These are phyloP conservation scores for Xylaria multiplex DNA, from an alignment of 2,329 filamentous ascomycete species.

Conservation along the genomic window DNA sequence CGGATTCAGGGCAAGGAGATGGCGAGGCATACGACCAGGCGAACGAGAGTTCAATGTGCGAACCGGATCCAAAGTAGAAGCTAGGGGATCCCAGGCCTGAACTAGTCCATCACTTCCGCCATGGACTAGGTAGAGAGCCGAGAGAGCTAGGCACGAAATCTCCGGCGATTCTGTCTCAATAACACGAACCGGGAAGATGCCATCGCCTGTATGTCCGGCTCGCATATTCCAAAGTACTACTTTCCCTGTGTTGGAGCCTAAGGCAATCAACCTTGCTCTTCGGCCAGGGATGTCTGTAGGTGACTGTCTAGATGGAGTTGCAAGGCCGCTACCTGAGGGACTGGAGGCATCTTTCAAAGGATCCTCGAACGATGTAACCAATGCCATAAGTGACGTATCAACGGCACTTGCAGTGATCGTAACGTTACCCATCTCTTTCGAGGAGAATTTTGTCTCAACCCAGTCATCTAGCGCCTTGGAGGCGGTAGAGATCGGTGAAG, in stretches of 20 bases:
- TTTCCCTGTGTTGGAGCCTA: constrained; percentile 82
- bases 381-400: constrained; percentile 78
- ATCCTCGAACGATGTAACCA: constrained; percentile 80
- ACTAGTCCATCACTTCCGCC: constrained; percentile 95
- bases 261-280: constrained; percentile 80
- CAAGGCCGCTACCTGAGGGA: constrained; percentile 59
- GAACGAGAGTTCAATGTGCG: constrained; percentile 88
- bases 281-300: constrained; percentile 80
- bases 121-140: constrained; percentile 88
- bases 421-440: constrained; percentile 67
- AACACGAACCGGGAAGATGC: constrained; percentile 76
- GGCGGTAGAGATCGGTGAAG: constrained; percentile 33
- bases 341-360: constrained; percentile 69
- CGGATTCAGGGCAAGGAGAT: constrained; percentile 65
- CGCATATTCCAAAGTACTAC: constrained; percentile 88
- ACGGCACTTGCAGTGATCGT: constrained; percentile 76
- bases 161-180: constrained; percentile 92
- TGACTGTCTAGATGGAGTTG: constrained; percentile 55
- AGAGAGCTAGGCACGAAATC: constrained; percentile 83
- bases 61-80: constrained; percentile 79
- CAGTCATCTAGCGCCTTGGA: constrained; percentile 67
- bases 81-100: constrained; percentile 96
- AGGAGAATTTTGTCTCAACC: constrained; percentile 68
- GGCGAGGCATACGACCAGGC: constrained; percentile 81
- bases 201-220: constrained; percentile 66